Evolutionary conservation across 1,139 yeast genomes (phyloP).

Genomic region (Geotrichum macrosporum): DNA sequence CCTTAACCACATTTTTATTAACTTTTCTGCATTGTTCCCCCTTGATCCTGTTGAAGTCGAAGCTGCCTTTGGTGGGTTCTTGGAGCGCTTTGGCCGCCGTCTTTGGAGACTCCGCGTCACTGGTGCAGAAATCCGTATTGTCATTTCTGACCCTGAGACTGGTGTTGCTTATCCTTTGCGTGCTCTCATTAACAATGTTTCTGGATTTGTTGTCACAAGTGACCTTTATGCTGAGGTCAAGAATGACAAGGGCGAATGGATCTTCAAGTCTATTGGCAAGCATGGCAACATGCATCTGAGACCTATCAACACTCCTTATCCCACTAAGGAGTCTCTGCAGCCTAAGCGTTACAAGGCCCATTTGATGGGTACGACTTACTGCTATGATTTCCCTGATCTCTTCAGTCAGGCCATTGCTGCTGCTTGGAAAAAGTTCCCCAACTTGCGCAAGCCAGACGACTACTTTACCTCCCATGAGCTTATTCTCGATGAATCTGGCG

Average conservation of each 20-base stretch:
- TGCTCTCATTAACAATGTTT: slow-evolving; percentile 91
- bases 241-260: slow-evolving; percentile 91
- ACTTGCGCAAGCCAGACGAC: slow-evolving; percentile 64
- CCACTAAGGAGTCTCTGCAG: slow-evolving; percentile 96
- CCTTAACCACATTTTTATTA: slow-evolving; percentile 92
- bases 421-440: slow-evolving; percentile 66
- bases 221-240: slow-evolving; percentile 92
- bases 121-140: slow-evolving; percentile 95
- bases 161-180: slow-evolving; percentile 90
- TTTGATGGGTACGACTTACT: slow-evolving; percentile 96
- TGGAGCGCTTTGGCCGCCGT: slow-evolving; percentile 96
- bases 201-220: slow-evolving; percentile 94
- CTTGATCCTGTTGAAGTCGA: slow-evolving; percentile 94
- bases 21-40: slow-evolving; percentile 91
- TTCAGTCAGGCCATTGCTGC: slow-evolving; percentile 88
- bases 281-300: slow-evolving; percentile 98
- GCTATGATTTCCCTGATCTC: slow-evolving; percentile 97
- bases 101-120: slow-evolving; percentile 95
- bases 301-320: slow-evolving; percentile 91
- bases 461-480: slow-evolving; percentile 75
- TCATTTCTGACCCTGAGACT: slow-evolving; percentile 82
- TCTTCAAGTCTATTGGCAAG: slow-evolving; percentile 76
- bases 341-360: slow-evolving; percentile 99
- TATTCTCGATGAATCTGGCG: slow-evolving; percentile 65
- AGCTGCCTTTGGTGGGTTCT: slow-evolving; percentile 94